A percentile compares a stretch with the other conserved stretches of the same genome.
Evolutionary conservation across 441 rosid genomes (phyloP).

Genomic region (Aquilaria agallochum): DNA sequence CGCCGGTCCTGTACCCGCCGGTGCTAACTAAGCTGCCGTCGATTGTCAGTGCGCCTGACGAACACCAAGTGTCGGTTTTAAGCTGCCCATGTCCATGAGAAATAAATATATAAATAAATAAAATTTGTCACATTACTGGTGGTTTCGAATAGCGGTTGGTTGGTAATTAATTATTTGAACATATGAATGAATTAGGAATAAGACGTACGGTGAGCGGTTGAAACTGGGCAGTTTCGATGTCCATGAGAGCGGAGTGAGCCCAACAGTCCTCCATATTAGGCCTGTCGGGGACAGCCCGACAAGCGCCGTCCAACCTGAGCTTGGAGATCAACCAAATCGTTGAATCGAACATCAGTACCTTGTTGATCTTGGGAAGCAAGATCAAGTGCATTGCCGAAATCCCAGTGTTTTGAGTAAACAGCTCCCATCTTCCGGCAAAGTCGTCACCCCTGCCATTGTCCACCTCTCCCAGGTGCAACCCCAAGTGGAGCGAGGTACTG

Average conservation of each 20-base stretch:
- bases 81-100: conserved; percentile 15
- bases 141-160: background rate
- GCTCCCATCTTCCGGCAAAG: conserved; percentile 45
- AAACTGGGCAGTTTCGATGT: conserved; percentile 31
- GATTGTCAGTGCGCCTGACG: conserved; percentile 50
- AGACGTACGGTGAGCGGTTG: conserved; percentile 41
- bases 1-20: conserved; percentile 46
- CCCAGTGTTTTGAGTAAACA: conserved; percentile 48
- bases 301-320: conserved; percentile 35
- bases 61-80: conserved; percentile 65
- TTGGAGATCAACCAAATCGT: conserved; percentile 59
- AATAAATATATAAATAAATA: background rate
- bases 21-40: conserved; percentile 57
- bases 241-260: conserved; percentile 54
- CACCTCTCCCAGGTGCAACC: too few relatives aligned
- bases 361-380: conserved; percentile 52
- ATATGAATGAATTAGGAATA: too few relatives aligned
- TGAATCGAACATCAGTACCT: conserved; percentile 71
- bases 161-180: too few relatives aligned
- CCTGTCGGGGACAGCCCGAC: conserved; percentile 31
- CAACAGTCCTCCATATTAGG: conserved; percentile 49
- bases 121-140: background rate
- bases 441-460: too few relatives aligned
- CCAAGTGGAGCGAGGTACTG: too few relatives aligned
- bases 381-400: conserved; percentile 80